These are phyloP conservation scores for Edaphochlamys debaryana DNA, from an alignment of 139 green algal species.

Conservation along the genomic window DNA sequence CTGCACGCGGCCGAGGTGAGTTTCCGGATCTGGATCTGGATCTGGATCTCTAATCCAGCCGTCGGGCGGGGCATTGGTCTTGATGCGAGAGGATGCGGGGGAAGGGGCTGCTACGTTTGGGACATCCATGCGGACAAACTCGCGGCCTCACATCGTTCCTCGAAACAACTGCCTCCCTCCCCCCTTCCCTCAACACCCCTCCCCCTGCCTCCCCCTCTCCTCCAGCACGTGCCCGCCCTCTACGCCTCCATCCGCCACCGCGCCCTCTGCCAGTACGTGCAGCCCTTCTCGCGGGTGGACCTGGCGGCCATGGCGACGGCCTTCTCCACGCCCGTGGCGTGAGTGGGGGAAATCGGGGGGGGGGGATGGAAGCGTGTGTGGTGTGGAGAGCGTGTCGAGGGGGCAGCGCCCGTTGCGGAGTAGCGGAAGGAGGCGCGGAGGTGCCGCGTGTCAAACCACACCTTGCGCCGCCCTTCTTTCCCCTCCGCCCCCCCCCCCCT, in stretches of 20 bases:
- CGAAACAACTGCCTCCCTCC: no score
- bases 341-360: conserved; percentile 6
- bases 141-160: neutral
- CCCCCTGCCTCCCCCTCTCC: neutral
- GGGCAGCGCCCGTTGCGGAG: no score
- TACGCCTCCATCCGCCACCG: conserved; percentile 72
- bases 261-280: conserved; percentile 89
- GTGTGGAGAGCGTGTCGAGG: no score
- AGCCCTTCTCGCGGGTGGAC: conserved; percentile 87
- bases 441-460: no score
- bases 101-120: conserved; percentile 5
- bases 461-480: neutral
- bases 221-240: conserved; percentile 76
- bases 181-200: neutral
- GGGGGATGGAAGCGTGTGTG: neutral
- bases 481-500: neutral
- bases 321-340: conserved; percentile 71
- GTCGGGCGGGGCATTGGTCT: no score
- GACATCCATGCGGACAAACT: neutral
- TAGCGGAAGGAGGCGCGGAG: no score
- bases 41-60: no score
- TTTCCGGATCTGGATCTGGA: no score
- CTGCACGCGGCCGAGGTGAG: no score
- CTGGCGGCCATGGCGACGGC: conserved; percentile 82
- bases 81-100: no score